Evolutionary conservation across 2,329 filamentous ascomycete genomes (phyloP).

Genomic region (Leptographium flavum): DNA sequence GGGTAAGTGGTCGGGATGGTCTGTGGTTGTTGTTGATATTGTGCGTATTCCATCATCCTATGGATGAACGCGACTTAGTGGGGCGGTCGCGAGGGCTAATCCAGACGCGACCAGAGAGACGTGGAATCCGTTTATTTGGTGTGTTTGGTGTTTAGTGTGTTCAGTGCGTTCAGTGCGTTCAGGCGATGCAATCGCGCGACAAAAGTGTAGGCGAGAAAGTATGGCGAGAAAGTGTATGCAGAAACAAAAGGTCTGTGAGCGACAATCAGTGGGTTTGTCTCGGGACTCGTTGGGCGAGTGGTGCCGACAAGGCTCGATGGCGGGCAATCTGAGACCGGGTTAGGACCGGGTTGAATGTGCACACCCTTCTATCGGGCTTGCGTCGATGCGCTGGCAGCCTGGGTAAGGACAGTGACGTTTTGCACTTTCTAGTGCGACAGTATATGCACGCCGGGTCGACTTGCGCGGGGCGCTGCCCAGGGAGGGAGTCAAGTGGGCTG

Average conservation of each 20-base stretch:
- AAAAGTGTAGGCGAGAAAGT: neutral
- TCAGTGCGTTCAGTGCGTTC: neutral
- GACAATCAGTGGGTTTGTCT: neutral
- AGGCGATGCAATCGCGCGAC: neutral
- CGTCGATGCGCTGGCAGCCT: slow-evolving; percentile 47
- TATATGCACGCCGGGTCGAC: slow-evolving; percentile 42
- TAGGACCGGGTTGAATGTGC: slow-evolving; percentile 29
- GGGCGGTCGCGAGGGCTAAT: neutral
- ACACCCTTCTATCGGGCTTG: slow-evolving; percentile 40
- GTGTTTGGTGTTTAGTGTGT: too few relatives aligned
- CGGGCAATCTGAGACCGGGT: slow-evolving; percentile 18
- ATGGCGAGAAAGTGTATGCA: too few relatives aligned
- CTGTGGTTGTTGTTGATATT: slow-evolving; percentile 57
- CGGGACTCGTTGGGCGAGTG: neutral
- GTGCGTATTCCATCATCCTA: slow-evolving; percentile 59
- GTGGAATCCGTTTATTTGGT: neutral
- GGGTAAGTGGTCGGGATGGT: slow-evolving; percentile 51
- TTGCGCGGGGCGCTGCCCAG: slow-evolving; percentile 2
- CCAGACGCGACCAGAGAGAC: neutral
- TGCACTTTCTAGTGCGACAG: slow-evolving; percentile 38
- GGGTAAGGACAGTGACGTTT: slow-evolving; percentile 33
- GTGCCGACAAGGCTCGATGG: slow-evolving; percentile 2
- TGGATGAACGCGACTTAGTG: slow-evolving; percentile 2
- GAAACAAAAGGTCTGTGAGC: neutral
- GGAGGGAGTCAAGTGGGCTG: neutral